phyloP scores from a whole-genome alignment of 2,329 filamentous ascomycete species.

The Arthroderma uncinatum region DNA sequence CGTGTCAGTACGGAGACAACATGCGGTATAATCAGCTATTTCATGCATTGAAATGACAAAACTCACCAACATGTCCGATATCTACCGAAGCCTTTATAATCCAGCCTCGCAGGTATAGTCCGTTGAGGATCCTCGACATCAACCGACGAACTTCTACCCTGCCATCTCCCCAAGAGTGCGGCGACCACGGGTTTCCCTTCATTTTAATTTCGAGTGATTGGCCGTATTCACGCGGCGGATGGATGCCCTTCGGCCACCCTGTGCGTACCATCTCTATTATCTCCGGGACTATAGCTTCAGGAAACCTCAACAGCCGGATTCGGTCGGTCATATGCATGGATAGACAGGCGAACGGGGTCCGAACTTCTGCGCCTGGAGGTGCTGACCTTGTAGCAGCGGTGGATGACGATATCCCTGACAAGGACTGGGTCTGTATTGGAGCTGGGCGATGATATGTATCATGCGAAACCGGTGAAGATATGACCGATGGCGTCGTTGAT shows the following conservation, averaged over 20 bases:
- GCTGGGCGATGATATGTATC: neutral
- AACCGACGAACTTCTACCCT: slow-evolving; percentile 24
- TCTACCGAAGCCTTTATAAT: slow-evolving; percentile 29
- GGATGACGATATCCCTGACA: neutral
- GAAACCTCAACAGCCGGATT: slow-evolving; percentile 30
- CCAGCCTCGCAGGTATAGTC: slow-evolving; percentile 30
- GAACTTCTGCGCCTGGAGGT: neutral
- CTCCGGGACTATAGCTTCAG: slow-evolving; percentile 17
- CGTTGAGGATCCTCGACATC: slow-evolving; percentile 24
- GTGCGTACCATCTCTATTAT: slow-evolving; percentile 5
- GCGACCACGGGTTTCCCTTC: slow-evolving; percentile 27
- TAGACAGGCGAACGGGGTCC: slow-evolving; percentile 21
- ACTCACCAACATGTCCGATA: slow-evolving; percentile 20
- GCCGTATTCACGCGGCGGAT: slow-evolving; percentile 21
- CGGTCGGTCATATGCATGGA: slow-evolving; percentile 24
- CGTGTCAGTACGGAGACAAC: slow-evolving; percentile 11
- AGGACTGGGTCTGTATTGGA: neutral
- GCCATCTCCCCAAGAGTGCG: slow-evolving; percentile 17
- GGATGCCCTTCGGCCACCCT: neutral
- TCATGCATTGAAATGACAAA: neutral
- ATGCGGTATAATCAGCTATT: neutral
- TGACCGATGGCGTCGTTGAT: neutral
- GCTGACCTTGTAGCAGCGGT: neutral
- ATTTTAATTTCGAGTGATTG: slow-evolving; percentile 30
- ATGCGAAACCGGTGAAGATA: neutral